These are phyloP conservation scores for Hanseniaspora pseudoguilliermondii DNA, from an alignment of 805 yeast genomes.

Conservation along the genomic window DNA sequence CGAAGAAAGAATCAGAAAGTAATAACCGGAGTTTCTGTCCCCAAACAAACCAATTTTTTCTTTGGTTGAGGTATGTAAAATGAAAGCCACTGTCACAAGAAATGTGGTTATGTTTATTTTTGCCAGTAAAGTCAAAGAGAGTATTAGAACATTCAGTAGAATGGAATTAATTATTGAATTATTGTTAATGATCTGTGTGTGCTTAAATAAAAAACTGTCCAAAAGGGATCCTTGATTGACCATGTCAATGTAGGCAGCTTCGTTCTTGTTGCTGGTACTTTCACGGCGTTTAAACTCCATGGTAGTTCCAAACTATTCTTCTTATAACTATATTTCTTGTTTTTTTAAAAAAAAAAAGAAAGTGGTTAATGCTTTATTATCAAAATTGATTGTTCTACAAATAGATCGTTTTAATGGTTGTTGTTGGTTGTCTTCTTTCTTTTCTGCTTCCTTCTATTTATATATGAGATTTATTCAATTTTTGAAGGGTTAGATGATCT, in stretches of 20 bases:
- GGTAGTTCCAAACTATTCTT: background rate
- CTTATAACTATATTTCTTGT: background rate
- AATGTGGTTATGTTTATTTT: background rate
- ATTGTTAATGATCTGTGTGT: background rate
- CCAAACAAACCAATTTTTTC: background rate
- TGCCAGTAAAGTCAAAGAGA: background rate
- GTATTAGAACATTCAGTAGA: background rate
- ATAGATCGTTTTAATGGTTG: no score
- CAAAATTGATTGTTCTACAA: no score
- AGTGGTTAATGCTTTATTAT: no score
- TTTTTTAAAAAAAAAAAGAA: background rate
- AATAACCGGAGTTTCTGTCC: background rate
- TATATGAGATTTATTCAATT: no score
- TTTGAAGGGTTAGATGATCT: no score
- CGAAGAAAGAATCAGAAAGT: background rate
- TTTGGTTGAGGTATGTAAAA: background rate
- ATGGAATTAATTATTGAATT: background rate
- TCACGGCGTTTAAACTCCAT: background rate
- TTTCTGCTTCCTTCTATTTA: no score
- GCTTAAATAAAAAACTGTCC: background rate
- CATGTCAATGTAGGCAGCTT: background rate
- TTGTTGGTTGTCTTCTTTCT: no score
- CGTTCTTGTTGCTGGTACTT: background rate
- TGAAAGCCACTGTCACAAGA: background rate
- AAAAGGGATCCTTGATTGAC: background rate